These are phyloP conservation scores for Oryza punctata DNA, from an alignment of 176 grass and related monocot genomes.

Conservation along the genomic window DNA sequence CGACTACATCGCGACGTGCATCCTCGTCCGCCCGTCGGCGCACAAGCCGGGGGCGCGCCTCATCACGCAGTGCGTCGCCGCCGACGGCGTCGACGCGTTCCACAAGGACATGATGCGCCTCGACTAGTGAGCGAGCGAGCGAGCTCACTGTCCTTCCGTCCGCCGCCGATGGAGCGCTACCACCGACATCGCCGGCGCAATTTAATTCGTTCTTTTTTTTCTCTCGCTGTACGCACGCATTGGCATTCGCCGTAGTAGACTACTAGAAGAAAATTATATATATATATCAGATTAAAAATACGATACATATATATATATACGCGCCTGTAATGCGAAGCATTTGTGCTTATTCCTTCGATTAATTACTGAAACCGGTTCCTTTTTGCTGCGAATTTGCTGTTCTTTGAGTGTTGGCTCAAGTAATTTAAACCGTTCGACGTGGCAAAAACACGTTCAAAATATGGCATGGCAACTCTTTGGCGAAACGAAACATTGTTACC, in stretches of 20 bases:
- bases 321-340: constrained; percentile 22
- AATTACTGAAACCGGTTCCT: not conserved
- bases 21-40: constrained; percentile 69
- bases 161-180: too few relatives aligned
- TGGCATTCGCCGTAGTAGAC: not conserved
- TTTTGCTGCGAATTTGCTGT: not conserved
- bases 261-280: not conserved
- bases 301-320: not conserved
- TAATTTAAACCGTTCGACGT: not conserved
- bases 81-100: constrained; percentile 56
- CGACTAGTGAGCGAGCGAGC: constrained; percentile 31
- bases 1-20: constrained; percentile 93
- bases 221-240: not conserved
- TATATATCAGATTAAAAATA: not conserved
- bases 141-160: not conserved
- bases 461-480: too few relatives aligned
- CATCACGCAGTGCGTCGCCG: constrained; percentile 89
- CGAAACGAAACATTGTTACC: too few relatives aligned
- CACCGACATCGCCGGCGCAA: not conserved
- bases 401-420: not conserved
- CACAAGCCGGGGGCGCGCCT: constrained; percentile 79
- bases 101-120: constrained; percentile 70
- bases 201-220: constrained; percentile 32
- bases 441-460: too few relatives aligned
- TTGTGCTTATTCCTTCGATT: constrained; percentile 38